A percentile compares a stretch with the other conserved stretches of the same genome.
phyloP scores from a whole-genome alignment of 1,284 basidiomycete genomes.

The Mycocalia duriaeana region DNA sequence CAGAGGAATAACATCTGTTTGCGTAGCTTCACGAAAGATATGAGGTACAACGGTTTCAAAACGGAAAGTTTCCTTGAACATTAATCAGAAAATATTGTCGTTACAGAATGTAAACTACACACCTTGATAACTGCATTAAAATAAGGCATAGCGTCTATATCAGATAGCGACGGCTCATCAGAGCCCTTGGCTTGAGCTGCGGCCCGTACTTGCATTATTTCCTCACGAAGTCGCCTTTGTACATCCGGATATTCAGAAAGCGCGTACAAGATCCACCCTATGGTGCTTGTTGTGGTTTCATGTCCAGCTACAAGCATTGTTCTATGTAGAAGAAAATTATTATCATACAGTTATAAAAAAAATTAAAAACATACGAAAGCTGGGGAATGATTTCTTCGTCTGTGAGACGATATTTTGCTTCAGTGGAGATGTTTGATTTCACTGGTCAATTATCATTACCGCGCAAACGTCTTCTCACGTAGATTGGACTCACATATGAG shows the following conservation, averaged over 20 bases:
- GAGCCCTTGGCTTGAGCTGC: conserved; percentile 34
- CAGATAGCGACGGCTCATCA: conserved; percentile 34
- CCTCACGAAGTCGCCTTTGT: conserved; percentile 43
- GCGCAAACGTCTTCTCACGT: neutral
- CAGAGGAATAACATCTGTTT: conserved; percentile 41
- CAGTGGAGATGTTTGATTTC: conserved; percentile 39
- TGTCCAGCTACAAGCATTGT: conserved; percentile 40
- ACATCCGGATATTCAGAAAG: conserved; percentile 40
- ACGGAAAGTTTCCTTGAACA: conserved; percentile 33
- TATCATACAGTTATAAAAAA: neutral
- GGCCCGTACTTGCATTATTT: conserved; percentile 35
- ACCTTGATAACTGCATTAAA: conserved; percentile 50
- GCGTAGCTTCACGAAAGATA: conserved; percentile 28
- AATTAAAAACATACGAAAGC: conserved; percentile 29
- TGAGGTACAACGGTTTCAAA: conserved; percentile 31
- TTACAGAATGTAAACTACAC: conserved; percentile 4
- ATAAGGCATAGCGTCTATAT: conserved; percentile 51
- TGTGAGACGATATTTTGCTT: conserved; percentile 29
- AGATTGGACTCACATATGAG: conserved; percentile 27
- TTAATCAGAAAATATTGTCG: neutral
- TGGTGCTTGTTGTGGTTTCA: conserved; percentile 43
- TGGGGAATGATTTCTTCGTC: conserved; percentile 39
- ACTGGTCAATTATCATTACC: conserved; percentile 20
- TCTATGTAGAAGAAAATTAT: conserved; percentile 12
- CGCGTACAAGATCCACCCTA: conserved; percentile 36